Evolutionary conservation across 192 early-diverging fungal species (phyloP), one percentile per base, ranked within the genome.

Genomic region (Backusella sp.): DNA sequence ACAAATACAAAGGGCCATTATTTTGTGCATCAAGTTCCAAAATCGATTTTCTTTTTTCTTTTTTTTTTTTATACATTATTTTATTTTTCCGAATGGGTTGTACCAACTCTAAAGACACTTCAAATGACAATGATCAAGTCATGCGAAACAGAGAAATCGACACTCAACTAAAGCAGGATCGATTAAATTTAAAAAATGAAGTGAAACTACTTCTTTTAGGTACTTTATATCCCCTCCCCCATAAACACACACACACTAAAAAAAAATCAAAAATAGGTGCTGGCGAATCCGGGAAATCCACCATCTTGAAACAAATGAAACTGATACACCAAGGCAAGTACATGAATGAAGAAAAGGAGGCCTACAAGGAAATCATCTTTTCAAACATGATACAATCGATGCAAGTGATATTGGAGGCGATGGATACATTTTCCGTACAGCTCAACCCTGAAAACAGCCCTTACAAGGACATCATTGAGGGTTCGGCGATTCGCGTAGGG

Each of bases 201-300:
- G 93, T 98, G 77, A 98, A 98, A 84, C 94, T 98, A 93, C 86
- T 98, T 37, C 84, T 98, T 70, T 88, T 98, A 19, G 90, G 90
- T 90, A 86, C 39, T 78, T 41, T 41, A 41, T 39, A 32, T 32
- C 32, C 39, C 7, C 5, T 4, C 9, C 37, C 6, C 6, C 9
- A 39, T n/a, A n/a, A n/a, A n/a, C n/a, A n/a, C n/a, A 69, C 6
- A n/a, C 26, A 69, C 11, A 26, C 17, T 23, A 26, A 68, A 34
- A 66, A 34, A 74, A n/a, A n/a, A n/a, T n/a, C 8, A 0, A 4
- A n/a, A 2, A 21, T n/a, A 88, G 87, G 87, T 35, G 86, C 88
- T 32, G 84, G 85, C 7, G 88, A 89, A 73, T 85, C 85, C 15
- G 88, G 88, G 46, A 89, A 89, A 76, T 85, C 88, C 0, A 89